Evolutionary conservation across 2,329 filamentous ascomycete species (phyloP).

Genomic region (Tolypocladium sp.): DNA sequence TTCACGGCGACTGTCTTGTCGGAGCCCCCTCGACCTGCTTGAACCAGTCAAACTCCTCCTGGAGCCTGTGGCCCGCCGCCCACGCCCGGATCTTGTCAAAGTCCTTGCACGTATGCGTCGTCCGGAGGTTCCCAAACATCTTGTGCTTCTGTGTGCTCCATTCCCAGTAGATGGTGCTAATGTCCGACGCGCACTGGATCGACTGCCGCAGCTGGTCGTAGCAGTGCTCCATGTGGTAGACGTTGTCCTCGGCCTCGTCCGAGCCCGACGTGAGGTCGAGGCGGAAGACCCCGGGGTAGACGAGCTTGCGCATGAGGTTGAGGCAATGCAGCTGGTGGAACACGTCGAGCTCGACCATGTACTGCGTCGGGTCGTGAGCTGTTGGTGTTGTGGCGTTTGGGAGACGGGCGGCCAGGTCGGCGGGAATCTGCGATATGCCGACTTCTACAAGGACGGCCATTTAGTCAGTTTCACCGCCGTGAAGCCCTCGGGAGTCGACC

Average conservation of each 20-base stretch:
- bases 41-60: neutral
- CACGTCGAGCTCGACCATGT: constrained; percentile 46
- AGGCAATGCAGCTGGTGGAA: constrained; percentile 43
- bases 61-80: neutral
- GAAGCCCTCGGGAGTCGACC: too few species aligned
- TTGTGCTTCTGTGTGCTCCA: constrained; percentile 32
- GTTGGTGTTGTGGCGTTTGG: constrained; percentile 43
- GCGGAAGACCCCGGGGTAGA: constrained; percentile 39
- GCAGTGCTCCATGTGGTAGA: constrained; percentile 34
- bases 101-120: constrained; percentile 42
- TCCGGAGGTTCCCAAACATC: constrained; percentile 42
- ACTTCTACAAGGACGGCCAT: constrained; percentile 19
- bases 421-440: constrained; percentile 48
- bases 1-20: neutral
- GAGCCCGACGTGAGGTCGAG: constrained; percentile 16
- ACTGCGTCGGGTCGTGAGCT: constrained; percentile 42
- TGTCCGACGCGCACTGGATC: constrained; percentile 43
- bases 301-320: constrained; percentile 35
- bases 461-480: neutral
- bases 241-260: constrained; percentile 27
- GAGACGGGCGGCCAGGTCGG: constrained; percentile 41
- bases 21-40: neutral
- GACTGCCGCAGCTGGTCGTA: constrained; percentile 44
- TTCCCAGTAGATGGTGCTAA: constrained; percentile 45
- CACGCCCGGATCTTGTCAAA: constrained; percentile 33